Evolutionary conservation across 129 eudicot genomes (phyloP).

Genomic region (Arctium lappa): DNA sequence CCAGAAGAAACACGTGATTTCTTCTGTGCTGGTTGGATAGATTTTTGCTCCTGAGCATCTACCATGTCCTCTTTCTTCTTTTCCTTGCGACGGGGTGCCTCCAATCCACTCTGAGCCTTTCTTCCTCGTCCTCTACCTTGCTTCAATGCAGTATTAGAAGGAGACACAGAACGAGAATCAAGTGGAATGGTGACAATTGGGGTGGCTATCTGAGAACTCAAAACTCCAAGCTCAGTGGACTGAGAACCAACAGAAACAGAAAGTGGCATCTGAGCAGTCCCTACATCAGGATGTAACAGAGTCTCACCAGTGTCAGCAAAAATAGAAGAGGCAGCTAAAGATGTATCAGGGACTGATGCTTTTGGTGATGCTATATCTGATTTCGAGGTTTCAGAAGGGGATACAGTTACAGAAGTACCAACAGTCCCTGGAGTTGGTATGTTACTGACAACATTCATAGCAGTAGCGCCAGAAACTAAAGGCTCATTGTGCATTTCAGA

Average conservation of each 20-base stretch:
- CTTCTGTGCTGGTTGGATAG: slow-evolving; percentile 47
- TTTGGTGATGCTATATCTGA: slow-evolving; percentile 15
- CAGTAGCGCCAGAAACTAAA: slow-evolving; percentile 19
- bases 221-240: slow-evolving; percentile 10
- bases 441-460: slow-evolving; percentile 21
- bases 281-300: slow-evolving; percentile 3
- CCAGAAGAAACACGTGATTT: slow-evolving; percentile 47
- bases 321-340: slow-evolving; percentile 16
- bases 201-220: slow-evolving; percentile 27
- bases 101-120: slow-evolving; percentile 44
- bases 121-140: slow-evolving; percentile 70
- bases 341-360: slow-evolving; percentile 26
- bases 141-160: slow-evolving; percentile 31
- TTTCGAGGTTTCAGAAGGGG: slow-evolving; percentile 19
- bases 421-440: slow-evolving; percentile 16
- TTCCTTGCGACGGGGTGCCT: slow-evolving; percentile 60
- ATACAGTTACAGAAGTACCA: slow-evolving; percentile 24
- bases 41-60: slow-evolving; percentile 44
- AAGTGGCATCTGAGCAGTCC: slow-evolving; percentile 12
- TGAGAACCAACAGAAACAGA: slow-evolving; percentile 32
- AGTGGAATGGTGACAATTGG: slow-evolving; percentile 24
- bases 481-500: slow-evolving; percentile 22
- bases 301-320: not conserved
- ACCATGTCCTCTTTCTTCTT: slow-evolving; percentile 44
- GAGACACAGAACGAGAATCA: slow-evolving; percentile 29